Conservation (phyloP, 164 flowering plant genomes). For the Amborella trichopoda region DNA sequence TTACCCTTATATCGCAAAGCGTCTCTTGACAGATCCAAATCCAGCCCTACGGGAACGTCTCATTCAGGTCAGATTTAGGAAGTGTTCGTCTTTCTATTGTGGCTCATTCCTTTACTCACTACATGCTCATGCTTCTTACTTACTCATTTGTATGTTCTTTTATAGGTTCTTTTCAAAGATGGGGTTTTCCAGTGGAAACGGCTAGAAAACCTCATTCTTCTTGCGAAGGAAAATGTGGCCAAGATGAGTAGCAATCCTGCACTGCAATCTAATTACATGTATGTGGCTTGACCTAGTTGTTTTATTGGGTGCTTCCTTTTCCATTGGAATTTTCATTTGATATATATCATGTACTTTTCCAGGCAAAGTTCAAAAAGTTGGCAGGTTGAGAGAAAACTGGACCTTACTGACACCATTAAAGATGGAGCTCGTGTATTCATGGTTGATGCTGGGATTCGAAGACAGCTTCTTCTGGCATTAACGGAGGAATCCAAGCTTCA, state of each 20-base stretch:
- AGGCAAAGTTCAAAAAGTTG: slow-evolving; percentile 35
- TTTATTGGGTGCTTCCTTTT: slow-evolving; percentile 1
- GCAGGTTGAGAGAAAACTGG: slow-evolving; percentile 48
- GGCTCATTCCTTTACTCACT: background rate
- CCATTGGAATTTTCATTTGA: background rate
- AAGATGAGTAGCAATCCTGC: slow-evolving; percentile 96
- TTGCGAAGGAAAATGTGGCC: slow-evolving; percentile 90
- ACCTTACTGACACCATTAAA: slow-evolving; percentile 90
- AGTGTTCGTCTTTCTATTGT: background rate
- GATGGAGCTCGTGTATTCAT: slow-evolving; percentile 93
- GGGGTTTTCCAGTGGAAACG: slow-evolving; percentile 97
- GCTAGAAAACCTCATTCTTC: slow-evolving; percentile 81
- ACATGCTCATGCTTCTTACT: background rate
- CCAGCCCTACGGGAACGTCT: slow-evolving; percentile 98
- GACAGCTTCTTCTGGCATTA: slow-evolving; percentile 84
- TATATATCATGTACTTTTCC: slow-evolving; percentile 3
- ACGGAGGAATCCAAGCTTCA: slow-evolving; percentile 98
- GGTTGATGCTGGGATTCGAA: slow-evolving; percentile 75
- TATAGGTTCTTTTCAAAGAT: slow-evolving; percentile 89
- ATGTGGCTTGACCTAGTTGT: slow-evolving; percentile 8
- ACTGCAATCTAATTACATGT: slow-evolving; percentile 44
- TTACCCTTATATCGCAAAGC: slow-evolving; percentile 94
- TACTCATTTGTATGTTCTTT: background rate
- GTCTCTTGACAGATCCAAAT: slow-evolving; percentile 92
- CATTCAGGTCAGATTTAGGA: slow-evolving; percentile 53